A percentile compares a stretch with the other conserved stretches of the same genome.
Evolutionary conservation across 768 basidiomycete species (phyloP).

Genomic region (Tephrocybe sp.): DNA sequence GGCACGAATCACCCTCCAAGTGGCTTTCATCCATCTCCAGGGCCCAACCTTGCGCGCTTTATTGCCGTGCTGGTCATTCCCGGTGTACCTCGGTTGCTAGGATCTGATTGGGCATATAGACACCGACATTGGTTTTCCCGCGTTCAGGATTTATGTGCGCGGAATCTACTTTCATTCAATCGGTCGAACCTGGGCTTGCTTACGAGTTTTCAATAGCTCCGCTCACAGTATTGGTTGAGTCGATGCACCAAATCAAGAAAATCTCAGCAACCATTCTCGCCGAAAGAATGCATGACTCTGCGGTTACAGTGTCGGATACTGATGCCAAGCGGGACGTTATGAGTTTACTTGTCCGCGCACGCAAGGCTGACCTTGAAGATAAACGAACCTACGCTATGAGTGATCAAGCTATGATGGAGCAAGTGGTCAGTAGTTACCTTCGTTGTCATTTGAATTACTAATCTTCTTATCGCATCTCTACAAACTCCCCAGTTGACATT

Average conservation of each 20-base stretch:
- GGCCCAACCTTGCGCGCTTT: constrained; percentile 34
- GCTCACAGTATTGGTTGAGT: constrained; percentile 28
- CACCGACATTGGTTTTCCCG: constrained; percentile 30
- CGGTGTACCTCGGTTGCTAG: constrained; percentile 28
- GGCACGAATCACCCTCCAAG: not conserved
- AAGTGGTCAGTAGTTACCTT: too few relatives aligned
- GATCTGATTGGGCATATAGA: constrained; percentile 34
- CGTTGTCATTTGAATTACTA: constrained; percentile 12
- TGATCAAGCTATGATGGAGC: constrained; percentile 48
- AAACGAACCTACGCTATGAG: constrained; percentile 39
- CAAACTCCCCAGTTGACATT: constrained; percentile 37
- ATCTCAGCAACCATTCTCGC: constrained; percentile 39
- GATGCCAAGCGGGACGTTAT: constrained; percentile 49
- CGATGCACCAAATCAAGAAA: constrained; percentile 40
- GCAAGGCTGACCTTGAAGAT: constrained; percentile 34
- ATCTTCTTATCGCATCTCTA: not conserved
- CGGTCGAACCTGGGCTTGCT: not conserved
- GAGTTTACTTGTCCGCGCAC: constrained; percentile 45
- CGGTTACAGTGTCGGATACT: constrained; percentile 30
- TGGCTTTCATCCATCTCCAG: too few relatives aligned
- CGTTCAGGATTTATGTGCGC: constrained; percentile 20
- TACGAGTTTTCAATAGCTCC: constrained; percentile 13
- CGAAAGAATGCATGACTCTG: constrained; percentile 37
- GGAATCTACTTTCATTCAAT: not conserved
- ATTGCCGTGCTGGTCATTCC: constrained; percentile 35